Evolutionary conservation across 2,329 filamentous ascomycete genomes (phyloP).

Genomic region (Graphilbum fragrans): DNA sequence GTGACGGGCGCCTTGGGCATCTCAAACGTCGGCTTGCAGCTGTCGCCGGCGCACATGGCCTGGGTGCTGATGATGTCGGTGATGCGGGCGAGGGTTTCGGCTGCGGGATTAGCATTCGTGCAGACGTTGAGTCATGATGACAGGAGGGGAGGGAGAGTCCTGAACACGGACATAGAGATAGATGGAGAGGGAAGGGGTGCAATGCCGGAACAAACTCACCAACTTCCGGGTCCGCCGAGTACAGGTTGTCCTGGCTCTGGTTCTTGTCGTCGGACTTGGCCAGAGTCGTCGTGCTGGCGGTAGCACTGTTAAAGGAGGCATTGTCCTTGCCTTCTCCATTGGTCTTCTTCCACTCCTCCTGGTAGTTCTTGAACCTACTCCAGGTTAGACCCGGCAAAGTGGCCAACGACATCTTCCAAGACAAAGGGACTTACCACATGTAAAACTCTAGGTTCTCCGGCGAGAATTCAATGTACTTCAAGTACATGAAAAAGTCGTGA

Average conservation of each 20-base stretch:
- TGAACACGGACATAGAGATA: neutral
- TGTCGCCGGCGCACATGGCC: constrained; percentile 13
- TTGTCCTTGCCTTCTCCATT: constrained; percentile 13
- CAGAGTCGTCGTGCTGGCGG: constrained; percentile 17
- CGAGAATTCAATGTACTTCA: constrained; percentile 36
- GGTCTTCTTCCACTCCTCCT: constrained; percentile 16
- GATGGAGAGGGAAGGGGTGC: neutral
- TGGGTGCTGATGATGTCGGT: constrained; percentile 19
- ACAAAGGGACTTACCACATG: constrained; percentile 24
- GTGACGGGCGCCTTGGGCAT: constrained; percentile 4
- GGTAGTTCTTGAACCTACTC: constrained; percentile 31
- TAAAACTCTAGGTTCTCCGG: constrained; percentile 37
- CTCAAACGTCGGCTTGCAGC: constrained; percentile 7
- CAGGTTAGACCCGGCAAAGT: neutral
- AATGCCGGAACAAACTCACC: constrained; percentile 14
- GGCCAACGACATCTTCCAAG: neutral
- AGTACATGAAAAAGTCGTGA: constrained; percentile 38
- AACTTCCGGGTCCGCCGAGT: constrained; percentile 18
- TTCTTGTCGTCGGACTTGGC: constrained; percentile 10
- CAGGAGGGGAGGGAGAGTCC: neutral
- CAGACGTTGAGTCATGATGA: neutral
- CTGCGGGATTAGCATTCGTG: constrained; percentile 11
- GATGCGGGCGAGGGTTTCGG: constrained; percentile 21
- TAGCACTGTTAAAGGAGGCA: constrained; percentile 13
- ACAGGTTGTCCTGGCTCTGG: constrained; percentile 8